Percentiles rank a stretch among this genome's conserved stretches.
These are phyloP conservation scores for Solanum raphanifolium DNA, from an alignment of 257 asterid genomes.

Conservation along the genomic window DNA sequence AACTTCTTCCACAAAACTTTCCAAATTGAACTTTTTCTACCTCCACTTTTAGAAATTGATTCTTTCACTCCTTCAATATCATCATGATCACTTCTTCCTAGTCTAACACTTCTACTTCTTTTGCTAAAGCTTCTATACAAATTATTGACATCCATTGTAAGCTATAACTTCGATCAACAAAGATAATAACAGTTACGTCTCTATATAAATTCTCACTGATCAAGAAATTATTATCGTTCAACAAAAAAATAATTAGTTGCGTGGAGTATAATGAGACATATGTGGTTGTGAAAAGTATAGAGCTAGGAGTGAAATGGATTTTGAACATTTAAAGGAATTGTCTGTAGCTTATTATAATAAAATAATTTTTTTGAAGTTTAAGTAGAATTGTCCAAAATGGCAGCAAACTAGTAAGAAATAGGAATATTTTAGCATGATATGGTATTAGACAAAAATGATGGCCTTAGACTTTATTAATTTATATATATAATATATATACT, in stretches of 20 bases:
- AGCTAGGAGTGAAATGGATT: not conserved
- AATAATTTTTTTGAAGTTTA: not conserved
- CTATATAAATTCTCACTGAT: not conserved
- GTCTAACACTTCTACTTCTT: not conserved
- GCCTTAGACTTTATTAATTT: not conserved
- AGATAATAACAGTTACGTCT: not conserved
- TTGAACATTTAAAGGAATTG: not conserved
- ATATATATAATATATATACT: not conserved
- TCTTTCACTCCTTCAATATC: not conserved
- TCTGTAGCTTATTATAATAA: not conserved
- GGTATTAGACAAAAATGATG: not conserved
- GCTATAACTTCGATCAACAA: not conserved
- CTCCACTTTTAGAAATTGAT: not conserved
- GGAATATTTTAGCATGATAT: not conserved
- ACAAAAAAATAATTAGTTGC: not conserved
- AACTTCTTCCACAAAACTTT: no score
- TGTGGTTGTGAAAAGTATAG: not conserved
- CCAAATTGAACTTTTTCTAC: not conserved
- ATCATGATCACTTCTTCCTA: constrained; percentile 3
- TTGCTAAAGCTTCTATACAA: constrained; percentile 7
- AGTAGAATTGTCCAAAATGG: not conserved
- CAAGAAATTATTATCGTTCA: not conserved
- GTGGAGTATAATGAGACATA: not conserved
- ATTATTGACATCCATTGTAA: constrained; percentile 2
- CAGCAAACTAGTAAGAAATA: not conserved